Base-by-base conservation (phyloP, 2,329 filamentous ascomycete genomes). In the Diaporthe ampelina region DNA sequence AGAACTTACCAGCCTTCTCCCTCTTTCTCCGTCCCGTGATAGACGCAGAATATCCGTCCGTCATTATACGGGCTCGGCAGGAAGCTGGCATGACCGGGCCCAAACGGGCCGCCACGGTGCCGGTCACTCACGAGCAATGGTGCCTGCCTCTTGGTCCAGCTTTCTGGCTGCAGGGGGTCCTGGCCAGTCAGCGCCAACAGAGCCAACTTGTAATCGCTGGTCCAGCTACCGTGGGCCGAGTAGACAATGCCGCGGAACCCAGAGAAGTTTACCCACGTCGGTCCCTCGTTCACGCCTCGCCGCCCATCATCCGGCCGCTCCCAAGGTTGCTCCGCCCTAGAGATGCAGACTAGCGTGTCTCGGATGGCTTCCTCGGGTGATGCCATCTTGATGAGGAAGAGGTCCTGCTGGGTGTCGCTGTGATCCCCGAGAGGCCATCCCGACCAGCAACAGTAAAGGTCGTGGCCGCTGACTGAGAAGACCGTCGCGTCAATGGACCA, bases 201-300 rank as follows among this genome's bases (percentile, higher is more conserved):
- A 1, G 67, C 77, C 57, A 78, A 37, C 37, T 77, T 77, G 69
- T 78, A 78, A 45, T 78, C 77, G 70, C 77, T 77, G 29, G 77
- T 78, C 76, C 76, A 78, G 69, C 76, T 77, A 11, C 76, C 77
- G 32, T 78, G 76, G 50, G 75, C 77, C 17, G 77, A 78, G 56
- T 76, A 78, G 4, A 78, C 77, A 35, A 78, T 78, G 24, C 77
- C 77, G 21, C 74, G 63, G 52, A 78, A 78, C 3, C 75, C 74
- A 32, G 70, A 50, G 52, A 75, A 58, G 71, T 73, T 69, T 26
- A 78, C 72, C 77, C 77, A 78, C 17, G 77, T 77, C 7, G 77
- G 77, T 3, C 77, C 77, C 70, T 78, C 77, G 43, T 78, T 78
- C 50, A 78, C 75, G 45, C 77, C 77, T 4, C 77, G 77, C 10